phyloP scores from a whole-genome alignment of 306 rosid genomes.

The Quercus parvula region DNA sequence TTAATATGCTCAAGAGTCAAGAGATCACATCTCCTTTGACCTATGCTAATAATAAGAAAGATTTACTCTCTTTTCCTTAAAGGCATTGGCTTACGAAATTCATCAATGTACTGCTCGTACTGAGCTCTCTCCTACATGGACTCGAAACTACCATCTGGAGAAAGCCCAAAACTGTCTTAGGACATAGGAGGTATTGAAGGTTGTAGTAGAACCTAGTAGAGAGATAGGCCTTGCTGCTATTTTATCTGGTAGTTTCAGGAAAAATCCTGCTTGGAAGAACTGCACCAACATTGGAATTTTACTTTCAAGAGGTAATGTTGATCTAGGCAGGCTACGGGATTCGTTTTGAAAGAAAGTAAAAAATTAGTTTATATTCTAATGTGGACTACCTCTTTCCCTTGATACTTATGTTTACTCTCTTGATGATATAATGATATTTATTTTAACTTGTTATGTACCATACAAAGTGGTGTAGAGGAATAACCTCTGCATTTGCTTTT shows the following conservation, averaged over 20 bases:
- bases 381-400: constrained; percentile 12
- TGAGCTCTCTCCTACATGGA: too few relatives aligned
- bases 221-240: constrained; percentile 94
- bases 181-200: constrained; percentile 25
- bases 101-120: too few relatives aligned
- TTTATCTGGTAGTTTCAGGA: constrained; percentile 68
- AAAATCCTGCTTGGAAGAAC: constrained; percentile 62
- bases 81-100: too few relatives aligned
- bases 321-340: constrained; percentile 63
- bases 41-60: too few relatives aligned
- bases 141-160: too few relatives aligned
- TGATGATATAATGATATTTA: not conserved
- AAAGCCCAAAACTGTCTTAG: too few relatives aligned
- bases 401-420: not conserved
- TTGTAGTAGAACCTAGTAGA: constrained; percentile 85
- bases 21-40: not conserved
- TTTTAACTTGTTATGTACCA: not conserved
- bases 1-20: not conserved
- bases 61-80: too few relatives aligned
- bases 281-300: constrained; percentile 69
- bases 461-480: not conserved
- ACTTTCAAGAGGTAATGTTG: constrained; percentile 86
- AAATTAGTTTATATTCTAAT: not conserved
- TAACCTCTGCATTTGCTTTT: not conserved
- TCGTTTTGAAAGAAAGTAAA: constrained; percentile 42